phyloP scores from a whole-genome alignment of 805 yeast genomes.

The Geotrichum ghanense region DNA sequence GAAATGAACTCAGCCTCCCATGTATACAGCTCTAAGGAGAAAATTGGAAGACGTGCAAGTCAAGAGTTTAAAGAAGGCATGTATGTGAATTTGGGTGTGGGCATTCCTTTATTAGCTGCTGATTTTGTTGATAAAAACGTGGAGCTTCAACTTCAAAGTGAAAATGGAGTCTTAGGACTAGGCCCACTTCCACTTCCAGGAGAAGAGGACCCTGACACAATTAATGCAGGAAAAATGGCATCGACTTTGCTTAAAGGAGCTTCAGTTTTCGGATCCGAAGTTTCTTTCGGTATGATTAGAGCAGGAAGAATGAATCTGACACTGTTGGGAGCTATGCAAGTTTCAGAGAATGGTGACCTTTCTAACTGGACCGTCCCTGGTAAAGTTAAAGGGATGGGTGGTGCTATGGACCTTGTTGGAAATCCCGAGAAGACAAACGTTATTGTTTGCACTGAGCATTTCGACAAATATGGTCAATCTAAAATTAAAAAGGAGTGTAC shows the following conservation, averaged over 20 bases:
- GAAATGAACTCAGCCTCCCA: conserved; percentile 1
- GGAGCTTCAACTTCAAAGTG: conserved; percentile 34
- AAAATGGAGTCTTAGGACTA: conserved; percentile 39
- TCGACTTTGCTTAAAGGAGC: conserved; percentile 37
- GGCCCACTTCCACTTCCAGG: conserved; percentile 36
- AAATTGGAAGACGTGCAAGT: conserved; percentile 35
- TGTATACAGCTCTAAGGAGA: conserved; percentile 15
- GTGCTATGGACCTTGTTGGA: conserved; percentile 43
- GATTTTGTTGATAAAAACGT: conserved; percentile 28
- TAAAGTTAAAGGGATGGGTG: conserved; percentile 41
- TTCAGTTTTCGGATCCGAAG: conserved; percentile 37
- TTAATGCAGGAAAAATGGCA: conserved; percentile 43
- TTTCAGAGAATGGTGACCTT: conserved; percentile 35
- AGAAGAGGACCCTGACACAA: conserved; percentile 36
- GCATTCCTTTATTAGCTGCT: conserved; percentile 41
- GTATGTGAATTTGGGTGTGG: conserved; percentile 38
- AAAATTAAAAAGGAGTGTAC: conserved; percentile 34
- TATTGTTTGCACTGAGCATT: conserved; percentile 38
- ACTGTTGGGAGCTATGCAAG: conserved; percentile 40
- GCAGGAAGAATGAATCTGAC: conserved; percentile 35
- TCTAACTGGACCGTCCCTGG: conserved; percentile 47
- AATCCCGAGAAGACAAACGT: conserved; percentile 35
- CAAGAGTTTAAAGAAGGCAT: conserved; percentile 34
- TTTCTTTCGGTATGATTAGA: conserved; percentile 40
- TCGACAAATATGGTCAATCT: conserved; percentile 35